Base-by-base conservation (phyloP, 495 filamentous ascomycete species). In the Podospora pseudocomata region DNA sequence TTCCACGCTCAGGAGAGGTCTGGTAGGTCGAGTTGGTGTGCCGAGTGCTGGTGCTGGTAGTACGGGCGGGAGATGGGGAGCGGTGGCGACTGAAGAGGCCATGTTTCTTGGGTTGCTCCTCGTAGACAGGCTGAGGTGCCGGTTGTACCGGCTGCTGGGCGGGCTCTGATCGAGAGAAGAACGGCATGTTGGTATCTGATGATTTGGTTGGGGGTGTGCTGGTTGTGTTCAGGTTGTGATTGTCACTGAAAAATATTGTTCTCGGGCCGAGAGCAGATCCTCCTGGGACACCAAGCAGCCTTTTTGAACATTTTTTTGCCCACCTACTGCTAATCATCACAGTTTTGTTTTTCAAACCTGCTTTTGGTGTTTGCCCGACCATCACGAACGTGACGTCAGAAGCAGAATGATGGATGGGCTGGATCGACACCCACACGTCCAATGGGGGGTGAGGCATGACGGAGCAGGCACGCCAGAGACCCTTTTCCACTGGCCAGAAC, bases 51-150 rank as follows among this genome's bases (percentile, higher is more conserved):
- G 76, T 78, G 71, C 73, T 73, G 71, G 56, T 70, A 19, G 77
- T 78, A 16, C 65, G 65, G 0, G 75, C 54, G 18, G 82, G 80
- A 5, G 83, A 82, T 1, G 78, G 74, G 9, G 79, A 79, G 65
- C 81, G 81, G 63, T 77, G 76, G 39, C 79, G 80, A 66, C 84
- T 82, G 61, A 86, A 80, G 64, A 84, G 76, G 56, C 79, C 68
- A 65, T 78, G 78, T 13, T 76, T 76, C 69, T 75, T 76, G 70
- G 78, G 76, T 9, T 65, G 71, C 61, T 80, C 73, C 18, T 73
- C 68, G n/a, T 72, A 18, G 16, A 68, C 64, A 6, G 70, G 63
- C 39, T 68, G 67, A 2, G 70, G 70, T 26, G 75, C 73, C 30
- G 78, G 80, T 69, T 79, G 71, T 19, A 74, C 73, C 30, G 79